A percentile compares a stretch with the other conserved stretches of the same genome.
phyloP scores from a whole-genome alignment of 352 stramenopile species.

The Blastocystis sp. region DNA sequence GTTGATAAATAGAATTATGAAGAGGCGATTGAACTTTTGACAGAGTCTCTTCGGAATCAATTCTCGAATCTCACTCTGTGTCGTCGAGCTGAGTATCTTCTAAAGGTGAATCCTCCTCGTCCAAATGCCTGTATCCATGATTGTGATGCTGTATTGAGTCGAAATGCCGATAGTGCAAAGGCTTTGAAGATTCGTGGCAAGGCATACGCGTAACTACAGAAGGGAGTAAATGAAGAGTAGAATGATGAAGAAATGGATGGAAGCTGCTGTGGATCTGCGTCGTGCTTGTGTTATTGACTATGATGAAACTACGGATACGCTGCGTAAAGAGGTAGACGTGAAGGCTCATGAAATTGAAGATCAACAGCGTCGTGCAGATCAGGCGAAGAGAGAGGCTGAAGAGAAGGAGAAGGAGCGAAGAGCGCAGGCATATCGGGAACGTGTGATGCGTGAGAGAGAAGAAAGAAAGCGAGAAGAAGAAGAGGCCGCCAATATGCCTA shows the following conservation, averaged over 20 bases:
- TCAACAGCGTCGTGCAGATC: background rate
- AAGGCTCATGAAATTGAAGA: constrained; percentile 19
- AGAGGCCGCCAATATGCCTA: background rate
- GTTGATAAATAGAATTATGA: background rate
- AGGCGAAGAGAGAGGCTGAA: background rate
- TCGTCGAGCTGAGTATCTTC: constrained; percentile 28
- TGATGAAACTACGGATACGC: background rate
- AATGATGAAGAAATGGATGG: constrained; percentile 20
- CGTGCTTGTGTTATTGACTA: constrained; percentile 12
- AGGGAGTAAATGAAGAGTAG: background rate
- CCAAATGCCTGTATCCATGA: constrained; percentile 22
- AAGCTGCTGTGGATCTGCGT: constrained; percentile 1
- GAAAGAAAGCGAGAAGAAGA: background rate
- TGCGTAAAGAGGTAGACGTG: constrained; percentile 9
- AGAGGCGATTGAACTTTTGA: background rate
- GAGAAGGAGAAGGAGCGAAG: background rate
- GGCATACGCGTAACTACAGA: background rate
- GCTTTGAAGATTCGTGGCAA: constrained; percentile 24
- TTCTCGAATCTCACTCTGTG: constrained; percentile 37
- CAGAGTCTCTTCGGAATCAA: constrained; percentile 23
- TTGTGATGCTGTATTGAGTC: background rate
- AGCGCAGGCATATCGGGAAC: constrained; percentile 5
- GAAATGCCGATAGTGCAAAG: background rate
- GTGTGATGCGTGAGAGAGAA: constrained; percentile 31
- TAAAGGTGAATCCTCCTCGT: background rate